phyloP scores from a whole-genome alignment of 83 land plant genomes.

The Isoetes engelmannii region DNA sequence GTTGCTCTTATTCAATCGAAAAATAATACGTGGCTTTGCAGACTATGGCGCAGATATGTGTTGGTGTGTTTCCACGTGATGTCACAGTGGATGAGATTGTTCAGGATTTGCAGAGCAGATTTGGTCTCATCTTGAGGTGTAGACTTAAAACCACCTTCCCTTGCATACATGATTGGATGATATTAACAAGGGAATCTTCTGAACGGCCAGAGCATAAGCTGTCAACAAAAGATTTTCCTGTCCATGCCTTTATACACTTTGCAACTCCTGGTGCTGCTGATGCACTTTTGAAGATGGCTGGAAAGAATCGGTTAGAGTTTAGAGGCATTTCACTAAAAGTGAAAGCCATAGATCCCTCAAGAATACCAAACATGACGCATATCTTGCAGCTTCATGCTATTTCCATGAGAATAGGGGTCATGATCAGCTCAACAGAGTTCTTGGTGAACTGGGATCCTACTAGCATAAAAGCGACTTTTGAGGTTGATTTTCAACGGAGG shows the following conservation, averaged over 20 bases:
- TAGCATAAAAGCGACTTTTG: constrained; percentile 41
- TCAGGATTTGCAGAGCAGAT: constrained; percentile 36
- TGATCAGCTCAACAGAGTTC: constrained; percentile 42
- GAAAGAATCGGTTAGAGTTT: constrained; percentile 30
- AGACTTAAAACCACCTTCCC: constrained; percentile 59
- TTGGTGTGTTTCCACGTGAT: constrained; percentile 56
- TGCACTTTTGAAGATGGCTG: constrained; percentile 38
- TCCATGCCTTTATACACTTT: constrained; percentile 89
- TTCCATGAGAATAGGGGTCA: constrained; percentile 43
- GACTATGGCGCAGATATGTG: constrained; percentile 37
- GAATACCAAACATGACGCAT: not conserved
- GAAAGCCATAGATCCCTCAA: constrained; percentile 40
- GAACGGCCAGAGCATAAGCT: not conserved
- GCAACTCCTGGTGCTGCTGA: constrained; percentile 37
- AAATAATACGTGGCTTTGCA: no score
- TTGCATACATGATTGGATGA: constrained; percentile 43
- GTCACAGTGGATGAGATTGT: constrained; percentile 40
- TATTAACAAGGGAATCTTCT: constrained; percentile 13
- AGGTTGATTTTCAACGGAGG: constrained; percentile 52
- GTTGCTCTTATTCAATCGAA: no score
- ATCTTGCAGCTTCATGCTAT: constrained; percentile 48
- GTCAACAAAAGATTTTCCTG: constrained; percentile 27
- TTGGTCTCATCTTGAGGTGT: constrained; percentile 62
- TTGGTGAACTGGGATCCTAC: constrained; percentile 58
- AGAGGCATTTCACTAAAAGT: constrained; percentile 30